Base-by-base conservation (phyloP, 208 protist genomes). In the Trypanosoma scelopori region DNA sequence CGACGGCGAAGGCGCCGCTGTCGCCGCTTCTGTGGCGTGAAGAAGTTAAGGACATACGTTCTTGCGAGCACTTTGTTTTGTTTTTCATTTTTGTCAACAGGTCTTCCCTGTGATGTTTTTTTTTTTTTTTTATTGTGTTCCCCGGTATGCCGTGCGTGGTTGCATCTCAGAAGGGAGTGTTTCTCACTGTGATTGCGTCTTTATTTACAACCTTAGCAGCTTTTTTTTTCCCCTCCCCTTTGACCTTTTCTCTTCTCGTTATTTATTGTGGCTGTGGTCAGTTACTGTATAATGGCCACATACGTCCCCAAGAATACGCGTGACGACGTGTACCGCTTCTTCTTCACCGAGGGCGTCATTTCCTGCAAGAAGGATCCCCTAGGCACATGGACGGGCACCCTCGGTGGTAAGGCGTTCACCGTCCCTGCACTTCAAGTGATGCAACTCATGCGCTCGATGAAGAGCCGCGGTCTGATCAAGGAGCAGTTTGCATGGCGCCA, bases 401-500 rank as follows among this genome's bases (percentile, higher is more conserved):
- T 92, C 49, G 85, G 85, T 65, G 89, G 82, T 30, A 95, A 84
- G 75, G 59, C 76, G 41, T 91, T 95, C 74, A 84, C 56, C 5
- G 84, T 88, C 20, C 85, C 89, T 61, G 80, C 78, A 74, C 66
- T 92, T 23, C 89, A 95, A 75, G 79, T 95, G 53, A 92, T 92
- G 85, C 85, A 95, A 77, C 79, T 95, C 55, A 92, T 95, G 85
- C 85, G 85, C 76, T 95, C 89, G 39, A 81, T 95, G 69, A 92
- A 92, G 81, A 95, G 89, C 82, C 89, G 89, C 71, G 82, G 78
- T 74, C 79, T 95, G 59, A 87, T 98, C 69, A 93, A 91, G 75
- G 91, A 98, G 85, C 79, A 91, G 76, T 98, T 94, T 69, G 87
- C 89, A 59, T 98, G 93, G 93, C 86, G 88, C 76, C 86, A 97